Conservation (phyloP, 2,329 filamentous ascomycete genomes). For the Beauveria caledonica region DNA sequence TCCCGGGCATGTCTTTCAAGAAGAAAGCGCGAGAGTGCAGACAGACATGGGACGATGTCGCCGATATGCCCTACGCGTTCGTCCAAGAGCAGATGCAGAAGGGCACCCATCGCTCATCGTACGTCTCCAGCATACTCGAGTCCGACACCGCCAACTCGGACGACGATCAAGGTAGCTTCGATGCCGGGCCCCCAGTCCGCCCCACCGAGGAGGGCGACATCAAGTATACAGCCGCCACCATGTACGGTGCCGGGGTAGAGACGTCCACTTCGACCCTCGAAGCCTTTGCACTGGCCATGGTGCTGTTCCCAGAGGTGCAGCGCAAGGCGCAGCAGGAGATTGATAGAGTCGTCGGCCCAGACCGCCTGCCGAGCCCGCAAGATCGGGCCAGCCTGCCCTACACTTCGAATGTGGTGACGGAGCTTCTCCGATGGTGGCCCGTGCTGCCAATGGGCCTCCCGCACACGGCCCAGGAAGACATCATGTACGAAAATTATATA, state of each 20-base stretch:
- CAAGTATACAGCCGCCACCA: constrained; percentile 13
- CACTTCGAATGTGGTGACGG: constrained; percentile 22
- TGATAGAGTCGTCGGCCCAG: constrained; percentile 21
- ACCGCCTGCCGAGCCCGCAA: constrained; percentile 18
- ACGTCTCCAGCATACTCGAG: constrained; percentile 15
- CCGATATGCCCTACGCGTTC: constrained; percentile 15
- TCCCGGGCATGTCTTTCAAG: not conserved
- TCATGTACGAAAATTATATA: constrained; percentile 15
- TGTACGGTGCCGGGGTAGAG: constrained; percentile 15
- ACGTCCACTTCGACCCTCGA: not conserved
- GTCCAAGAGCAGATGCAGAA: constrained; percentile 14
- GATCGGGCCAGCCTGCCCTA: constrained; percentile 23
- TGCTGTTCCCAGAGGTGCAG: constrained; percentile 17
- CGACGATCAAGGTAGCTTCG: not conserved
- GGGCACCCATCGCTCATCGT: constrained; percentile 9
- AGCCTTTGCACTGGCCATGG: constrained; percentile 19
- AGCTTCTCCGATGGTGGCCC: constrained; percentile 24
- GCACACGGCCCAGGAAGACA: constrained; percentile 27
- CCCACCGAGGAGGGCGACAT: constrained; percentile 12
- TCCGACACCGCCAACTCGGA: not conserved
- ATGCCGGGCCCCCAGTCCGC: not conserved
- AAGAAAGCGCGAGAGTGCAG: not conserved
- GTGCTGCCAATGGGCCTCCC: constrained; percentile 28
- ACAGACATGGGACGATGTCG: constrained; percentile 9
- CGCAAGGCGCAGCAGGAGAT: constrained; percentile 19